Evolutionary conservation across 306 rosid species (phyloP), one percentile per base, ranked within the genome.

Genomic region (Sechiopsis laciniata): DNA sequence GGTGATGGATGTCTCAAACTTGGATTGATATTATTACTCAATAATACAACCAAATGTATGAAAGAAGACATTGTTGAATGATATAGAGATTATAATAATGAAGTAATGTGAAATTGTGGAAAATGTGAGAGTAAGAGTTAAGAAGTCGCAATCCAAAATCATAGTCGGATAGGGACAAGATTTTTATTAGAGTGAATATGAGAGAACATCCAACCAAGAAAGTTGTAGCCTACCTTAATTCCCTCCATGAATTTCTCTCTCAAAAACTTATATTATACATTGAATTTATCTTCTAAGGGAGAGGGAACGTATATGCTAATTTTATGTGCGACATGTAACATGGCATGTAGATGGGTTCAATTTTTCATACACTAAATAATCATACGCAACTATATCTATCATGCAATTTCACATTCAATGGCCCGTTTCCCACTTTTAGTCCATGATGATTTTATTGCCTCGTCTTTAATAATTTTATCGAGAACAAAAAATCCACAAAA

Each of bases 201-300:
- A 65, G 26, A 65, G 54, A 9, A 46, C 54, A 65, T 65, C 71
- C 71, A 65, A 65, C 71, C 26, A 65, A 42, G 54, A 65, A 42
- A 65, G 29, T 40, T 65, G 71, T 19, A 37, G 71, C 71, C n/a
- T 16, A 65, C 71, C 71, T 42, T 65, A 63, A 32, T 16, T 58
- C 10, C 2, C 35, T 59, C 51, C 51, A 9, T 46, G 51, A 46
- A 46, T 9, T 46, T 46, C 11, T 56, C n/a, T n/a, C 52, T 64
- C 29, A 26, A 26, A 26, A 26, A 1, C 29, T 26, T 26, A 26
- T 26, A 26, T 26, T 26, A 26, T 26, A 26, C 29, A 26, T 26
- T 26, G 29, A 26, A 26, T 26, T 26, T 26, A 26, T 26, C 29
- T 26, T 26, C 29, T 26, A 26, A 26, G 29, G 29, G 29, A 26